A percentile compares a stretch with the other conserved stretches of the same genome.
Conservation (phyloP, 257 asterid species). For the Orobanche coerulescens region DNA sequence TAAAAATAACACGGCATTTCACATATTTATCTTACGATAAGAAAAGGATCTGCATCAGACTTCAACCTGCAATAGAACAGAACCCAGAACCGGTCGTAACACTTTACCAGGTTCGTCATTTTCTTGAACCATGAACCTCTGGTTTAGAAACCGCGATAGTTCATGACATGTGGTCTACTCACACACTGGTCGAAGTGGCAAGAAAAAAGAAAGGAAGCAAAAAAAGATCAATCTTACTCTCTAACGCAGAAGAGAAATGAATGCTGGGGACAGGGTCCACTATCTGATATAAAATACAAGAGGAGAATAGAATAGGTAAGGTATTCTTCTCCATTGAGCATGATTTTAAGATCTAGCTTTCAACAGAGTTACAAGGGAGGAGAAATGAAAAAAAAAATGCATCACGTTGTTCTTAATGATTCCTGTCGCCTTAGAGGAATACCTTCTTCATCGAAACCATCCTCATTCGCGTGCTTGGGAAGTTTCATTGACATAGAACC, state of each 20-base stretch:
- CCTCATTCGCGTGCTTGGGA: conserved; percentile 51
- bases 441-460: conserved; percentile 70
- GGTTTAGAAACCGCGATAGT: too few species aligned
- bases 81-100: too few species aligned
- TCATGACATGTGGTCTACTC: too few species aligned
- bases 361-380: conserved; percentile 20
- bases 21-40: too few species aligned
- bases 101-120: too few species aligned
- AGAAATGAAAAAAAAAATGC: background rate
- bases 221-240: background rate
- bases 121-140: too few species aligned
- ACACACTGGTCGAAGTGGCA: too few species aligned
- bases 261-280: conserved; percentile 1
- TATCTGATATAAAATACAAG: conserved; percentile 35
- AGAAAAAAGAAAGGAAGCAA: too few species aligned
- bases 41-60: too few species aligned
- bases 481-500: conserved; percentile 40
- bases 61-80: too few species aligned
- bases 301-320: conserved; percentile 28
- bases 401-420: conserved; percentile 41
- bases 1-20: too few species aligned
- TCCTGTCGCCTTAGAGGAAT: conserved; percentile 77
- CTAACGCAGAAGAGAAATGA: conserved; percentile 8
- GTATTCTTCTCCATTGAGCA: conserved; percentile 27
- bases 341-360: conserved; percentile 18